Conservation (phyloP, 495 filamentous ascomycete species). For the Aspergillus avenaceus region DNA sequence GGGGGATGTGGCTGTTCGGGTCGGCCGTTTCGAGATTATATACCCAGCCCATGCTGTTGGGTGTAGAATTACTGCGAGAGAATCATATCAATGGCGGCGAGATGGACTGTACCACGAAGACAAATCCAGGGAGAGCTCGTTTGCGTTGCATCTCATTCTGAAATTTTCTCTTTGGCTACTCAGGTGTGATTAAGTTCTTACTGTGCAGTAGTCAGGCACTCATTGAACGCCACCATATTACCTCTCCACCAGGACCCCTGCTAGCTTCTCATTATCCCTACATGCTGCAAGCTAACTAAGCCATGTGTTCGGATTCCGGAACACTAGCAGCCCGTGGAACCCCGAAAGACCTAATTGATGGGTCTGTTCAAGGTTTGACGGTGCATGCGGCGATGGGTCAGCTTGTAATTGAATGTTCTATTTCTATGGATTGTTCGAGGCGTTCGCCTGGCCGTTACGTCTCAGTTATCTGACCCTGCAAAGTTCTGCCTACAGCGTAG, state of each 20-base stretch:
- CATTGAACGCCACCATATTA: background rate
- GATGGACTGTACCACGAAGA: background rate
- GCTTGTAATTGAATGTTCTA: background rate
- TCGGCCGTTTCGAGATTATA: conserved; percentile 24
- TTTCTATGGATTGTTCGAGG: background rate
- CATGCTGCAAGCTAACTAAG: background rate
- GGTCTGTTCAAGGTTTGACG: background rate
- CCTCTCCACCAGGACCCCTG: background rate
- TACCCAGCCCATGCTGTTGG: conserved; percentile 26
- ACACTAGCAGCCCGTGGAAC: background rate
- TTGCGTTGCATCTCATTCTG: background rate
- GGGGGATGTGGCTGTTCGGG: conserved; percentile 16
- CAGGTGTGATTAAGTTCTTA: background rate
- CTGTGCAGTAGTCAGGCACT: background rate
- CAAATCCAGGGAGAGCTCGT: background rate
- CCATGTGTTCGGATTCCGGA: background rate
- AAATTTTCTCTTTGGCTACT: background rate
- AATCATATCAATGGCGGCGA: background rate
- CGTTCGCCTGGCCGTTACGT: background rate
- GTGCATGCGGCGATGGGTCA: background rate
- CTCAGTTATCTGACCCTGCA: too few species aligned
- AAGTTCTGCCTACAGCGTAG: too few species aligned
- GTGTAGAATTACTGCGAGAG: background rate
- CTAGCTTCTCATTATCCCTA: background rate
- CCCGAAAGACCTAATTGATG: background rate